Base-by-base conservation (phyloP, 176 grass and related monocot genomes). In the Triticum timopheevii region DNA sequence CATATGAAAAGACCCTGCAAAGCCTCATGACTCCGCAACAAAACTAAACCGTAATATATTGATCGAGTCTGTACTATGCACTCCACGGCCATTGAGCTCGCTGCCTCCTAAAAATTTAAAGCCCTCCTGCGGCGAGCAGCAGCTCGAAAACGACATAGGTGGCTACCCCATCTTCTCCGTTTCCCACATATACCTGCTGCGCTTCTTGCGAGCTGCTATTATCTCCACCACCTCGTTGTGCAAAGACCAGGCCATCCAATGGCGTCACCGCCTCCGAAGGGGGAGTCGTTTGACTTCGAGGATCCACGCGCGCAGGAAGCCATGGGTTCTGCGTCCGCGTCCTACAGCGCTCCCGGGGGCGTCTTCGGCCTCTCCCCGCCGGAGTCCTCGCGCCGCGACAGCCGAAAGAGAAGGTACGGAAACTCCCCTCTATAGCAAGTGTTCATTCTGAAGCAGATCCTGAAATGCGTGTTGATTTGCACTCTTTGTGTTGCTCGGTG, bases 1-100 rank as follows among this genome's bases (percentile, higher is more conserved):
- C 80, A 72, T 91, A 91, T 90, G 59, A 68, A 80, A 91, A 74
- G 85, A 91, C 76, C 76, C 68, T 31, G 47, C 68, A 84, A 80
- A 16, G 31, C 75, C 64, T 79, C 80, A 83, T 90, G 84, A 91
- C 80, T 68, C 73, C 8, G 47, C 68, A 80, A 84, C 80, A 16
- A 25, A 91, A 69, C 47, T 35, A 73, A 87, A 87, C 45, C 75
- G 80, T 90, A 80, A 67, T 84, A 10, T 87, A 90, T 84, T 17
- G n/a, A 36, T 49, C 34, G 22, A 25, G 56, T 80, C 75, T 86
- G 65, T 83, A 79, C 52, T 34, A 33, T 67, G 65, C 25, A 75
- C 13, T 24, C 54, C 84, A 31, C 39, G 31, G 31, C 8, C 36
- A 44, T 70, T 25, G 84, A 73, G 40, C 74, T 58, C 1, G 9